phyloP scores from a whole-genome alignment of 345 rosid genomes.

The Leavenworthia alabamica region DNA sequence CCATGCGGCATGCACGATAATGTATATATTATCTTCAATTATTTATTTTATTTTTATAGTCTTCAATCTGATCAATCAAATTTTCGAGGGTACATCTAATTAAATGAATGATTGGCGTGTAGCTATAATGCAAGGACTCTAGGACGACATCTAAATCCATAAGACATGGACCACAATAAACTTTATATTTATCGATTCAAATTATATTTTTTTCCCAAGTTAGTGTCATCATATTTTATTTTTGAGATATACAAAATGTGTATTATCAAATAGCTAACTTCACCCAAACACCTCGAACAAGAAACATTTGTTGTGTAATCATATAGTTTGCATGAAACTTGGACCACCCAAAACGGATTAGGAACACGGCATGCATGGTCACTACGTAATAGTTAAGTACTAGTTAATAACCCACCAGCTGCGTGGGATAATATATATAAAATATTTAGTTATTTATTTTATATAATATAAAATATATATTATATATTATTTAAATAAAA shows the following conservation, averaged over 20 bases:
- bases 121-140: slow-evolving; percentile 13
- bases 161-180: slow-evolving; percentile 14
- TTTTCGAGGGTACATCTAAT: not conserved
- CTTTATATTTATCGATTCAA: not conserved
- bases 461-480: too few species aligned
- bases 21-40: not conserved
- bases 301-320: not conserved
- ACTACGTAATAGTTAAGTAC: not conserved
- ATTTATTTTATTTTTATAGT: not conserved
- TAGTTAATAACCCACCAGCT: too few species aligned
- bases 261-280: not conserved
- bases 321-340: not conserved
- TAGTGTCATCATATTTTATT: not conserved
- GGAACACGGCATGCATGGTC: slow-evolving; percentile 2
- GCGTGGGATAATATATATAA: too few species aligned
- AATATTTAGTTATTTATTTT: too few species aligned
- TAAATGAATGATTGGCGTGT: slow-evolving; percentile 24
- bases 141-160: not conserved
- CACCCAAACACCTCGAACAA: slow-evolving; percentile 2
- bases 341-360: slow-evolving; percentile 3
- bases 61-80: slow-evolving; percentile 4
- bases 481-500: too few species aligned
- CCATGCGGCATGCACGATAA: not conserved
- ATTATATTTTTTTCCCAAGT: not conserved
- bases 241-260: not conserved